A percentile compares a stretch with the other conserved stretches of the same genome.
Evolutionary conservation across 192 early-diverging fungal genomes (phyloP).

Genomic region (Umbelopsis vinacea): DNA sequence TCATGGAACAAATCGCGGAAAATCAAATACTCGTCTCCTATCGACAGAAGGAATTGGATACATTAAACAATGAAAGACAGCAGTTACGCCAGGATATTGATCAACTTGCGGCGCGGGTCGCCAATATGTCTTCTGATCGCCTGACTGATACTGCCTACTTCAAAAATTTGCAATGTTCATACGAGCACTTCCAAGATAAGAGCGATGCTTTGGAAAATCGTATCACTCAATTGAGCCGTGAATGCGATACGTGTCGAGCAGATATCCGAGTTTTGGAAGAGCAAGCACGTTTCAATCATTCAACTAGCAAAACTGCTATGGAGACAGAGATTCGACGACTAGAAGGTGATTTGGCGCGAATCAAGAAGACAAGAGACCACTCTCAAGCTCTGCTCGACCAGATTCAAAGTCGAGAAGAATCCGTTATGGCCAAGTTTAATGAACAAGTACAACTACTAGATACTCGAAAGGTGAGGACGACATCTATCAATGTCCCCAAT

Average conservation of each 20-base stretch:
- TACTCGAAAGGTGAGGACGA: neutral
- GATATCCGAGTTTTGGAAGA: slow-evolving; percentile 48
- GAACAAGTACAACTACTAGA: slow-evolving; percentile 54
- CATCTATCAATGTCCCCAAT: too few relatives aligned
- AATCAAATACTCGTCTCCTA: slow-evolving; percentile 47
- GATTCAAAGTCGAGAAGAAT: slow-evolving; percentile 45
- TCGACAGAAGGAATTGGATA: slow-evolving; percentile 56
- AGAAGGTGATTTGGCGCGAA: slow-evolving; percentile 56
- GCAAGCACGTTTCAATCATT: slow-evolving; percentile 40
- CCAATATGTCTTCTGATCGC: slow-evolving; percentile 51
- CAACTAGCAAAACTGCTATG: slow-evolving; percentile 47
- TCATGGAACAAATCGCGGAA: slow-evolving; percentile 48
- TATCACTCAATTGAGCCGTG: slow-evolving; percentile 44
- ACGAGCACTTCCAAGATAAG: slow-evolving; percentile 52
- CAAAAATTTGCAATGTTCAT: slow-evolving; percentile 49
- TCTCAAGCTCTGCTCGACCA: slow-evolving; percentile 53
- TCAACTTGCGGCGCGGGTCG: slow-evolving; percentile 49
- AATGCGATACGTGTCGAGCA: slow-evolving; percentile 45
- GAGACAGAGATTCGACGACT: slow-evolving; percentile 57
- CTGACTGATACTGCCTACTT: slow-evolving; percentile 53
- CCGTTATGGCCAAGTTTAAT: slow-evolving; percentile 47
- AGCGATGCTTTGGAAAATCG: slow-evolving; percentile 50
- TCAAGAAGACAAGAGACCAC: slow-evolving; percentile 57
- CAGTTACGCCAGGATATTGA: slow-evolving; percentile 51
- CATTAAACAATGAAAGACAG: slow-evolving; percentile 53